Evolutionary conservation across 2,329 filamentous ascomycete species (phyloP).

Genomic region (Raffaelea albimanens): DNA sequence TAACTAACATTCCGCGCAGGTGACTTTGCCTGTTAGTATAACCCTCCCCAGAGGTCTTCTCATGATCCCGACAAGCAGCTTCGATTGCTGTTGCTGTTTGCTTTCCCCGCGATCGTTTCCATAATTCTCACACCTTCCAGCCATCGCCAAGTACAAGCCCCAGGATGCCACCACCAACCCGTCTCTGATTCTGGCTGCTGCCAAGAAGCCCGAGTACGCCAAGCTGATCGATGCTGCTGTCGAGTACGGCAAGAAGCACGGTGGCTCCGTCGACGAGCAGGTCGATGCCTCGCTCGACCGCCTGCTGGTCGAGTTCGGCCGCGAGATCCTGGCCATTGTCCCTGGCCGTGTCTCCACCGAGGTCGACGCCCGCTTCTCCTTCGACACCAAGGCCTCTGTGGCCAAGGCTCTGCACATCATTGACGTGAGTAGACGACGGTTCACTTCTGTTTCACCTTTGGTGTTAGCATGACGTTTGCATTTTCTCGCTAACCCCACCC

Average conservation of each 20-base stretch:
- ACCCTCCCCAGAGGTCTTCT: too few species aligned
- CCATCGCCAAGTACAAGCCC: slow-evolving; percentile 99
- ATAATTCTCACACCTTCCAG: slow-evolving; percentile 30
- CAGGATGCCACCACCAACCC: slow-evolving; percentile 99
- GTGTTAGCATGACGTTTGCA: too few species aligned
- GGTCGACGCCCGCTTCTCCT: slow-evolving; percentile 92
- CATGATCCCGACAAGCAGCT: too few species aligned
- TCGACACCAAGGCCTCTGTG: slow-evolving; percentile 85
- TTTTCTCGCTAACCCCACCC: slow-evolving; percentile 1
- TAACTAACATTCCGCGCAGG: slow-evolving; percentile 27
- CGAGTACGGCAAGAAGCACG: slow-evolving; percentile 72
- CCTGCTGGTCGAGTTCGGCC: slow-evolving; percentile 95
- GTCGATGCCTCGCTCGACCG: slow-evolving; percentile 85
- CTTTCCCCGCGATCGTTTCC: not conserved
- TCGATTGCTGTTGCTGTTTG: too few species aligned
- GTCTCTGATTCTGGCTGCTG: slow-evolving; percentile 92
- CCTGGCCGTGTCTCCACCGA: slow-evolving; percentile 98
- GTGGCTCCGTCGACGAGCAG: slow-evolving; percentile 63
- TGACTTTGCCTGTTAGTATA: slow-evolving; percentile 66
- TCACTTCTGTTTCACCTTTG: too few species aligned
- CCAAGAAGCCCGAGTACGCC: slow-evolving; percentile 96
- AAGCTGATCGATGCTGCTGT: slow-evolving; percentile 82
- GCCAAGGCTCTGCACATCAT: slow-evolving; percentile 97
- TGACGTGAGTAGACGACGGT: slow-evolving; percentile 71
- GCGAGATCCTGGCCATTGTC: slow-evolving; percentile 92